These are phyloP conservation scores for Trichoderma citrinoviride DNA, from an alignment of 2,329 filamentous ascomycete genomes.

Conservation along the genomic window DNA sequence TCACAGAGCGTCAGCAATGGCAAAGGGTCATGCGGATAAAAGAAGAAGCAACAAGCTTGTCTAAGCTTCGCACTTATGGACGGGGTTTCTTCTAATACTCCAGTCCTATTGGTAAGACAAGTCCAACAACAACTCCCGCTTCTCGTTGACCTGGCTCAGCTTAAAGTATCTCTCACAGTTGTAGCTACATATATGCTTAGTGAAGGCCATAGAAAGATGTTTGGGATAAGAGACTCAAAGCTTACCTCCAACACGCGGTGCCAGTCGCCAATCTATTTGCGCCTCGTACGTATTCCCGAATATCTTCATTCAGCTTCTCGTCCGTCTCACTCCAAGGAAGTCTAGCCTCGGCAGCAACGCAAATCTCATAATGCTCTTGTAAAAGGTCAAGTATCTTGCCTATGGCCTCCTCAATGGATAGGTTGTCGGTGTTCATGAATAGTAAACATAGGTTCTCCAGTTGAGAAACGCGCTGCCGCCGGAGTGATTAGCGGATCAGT, in stretches of 20 bases:
- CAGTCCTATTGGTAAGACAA: neutral
- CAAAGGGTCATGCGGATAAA: too few species aligned
- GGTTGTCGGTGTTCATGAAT: neutral
- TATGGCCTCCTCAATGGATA: neutral
- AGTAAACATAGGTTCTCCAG: neutral
- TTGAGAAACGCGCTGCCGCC: neutral
- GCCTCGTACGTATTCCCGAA: slow-evolving; percentile 10
- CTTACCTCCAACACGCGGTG: slow-evolving; percentile 6
- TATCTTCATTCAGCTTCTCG: neutral
- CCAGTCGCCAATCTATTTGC: slow-evolving; percentile 5
- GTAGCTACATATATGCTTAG: slow-evolving; percentile 1
- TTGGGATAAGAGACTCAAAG: neutral
- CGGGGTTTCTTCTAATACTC: neutral
- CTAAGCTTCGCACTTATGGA: too few species aligned
- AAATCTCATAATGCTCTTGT: slow-evolving; percentile 3
- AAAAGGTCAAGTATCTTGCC: neutral
- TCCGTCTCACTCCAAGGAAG: slow-evolving; percentile 15
- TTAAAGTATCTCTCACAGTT: slow-evolving; percentile 20
- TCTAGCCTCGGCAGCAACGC: neutral
- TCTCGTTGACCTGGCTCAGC: slow-evolving; percentile 15
- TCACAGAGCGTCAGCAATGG: too few species aligned
- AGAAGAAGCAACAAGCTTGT: too few species aligned
- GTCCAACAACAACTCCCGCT: slow-evolving; percentile 24
- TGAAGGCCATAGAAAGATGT: neutral
- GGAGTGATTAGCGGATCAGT: neutral